Evolutionary conservation across 768 basidiomycete species (phyloP), one percentile per base, ranked within the genome.

Genomic region (Boletus tomentosulus): DNA sequence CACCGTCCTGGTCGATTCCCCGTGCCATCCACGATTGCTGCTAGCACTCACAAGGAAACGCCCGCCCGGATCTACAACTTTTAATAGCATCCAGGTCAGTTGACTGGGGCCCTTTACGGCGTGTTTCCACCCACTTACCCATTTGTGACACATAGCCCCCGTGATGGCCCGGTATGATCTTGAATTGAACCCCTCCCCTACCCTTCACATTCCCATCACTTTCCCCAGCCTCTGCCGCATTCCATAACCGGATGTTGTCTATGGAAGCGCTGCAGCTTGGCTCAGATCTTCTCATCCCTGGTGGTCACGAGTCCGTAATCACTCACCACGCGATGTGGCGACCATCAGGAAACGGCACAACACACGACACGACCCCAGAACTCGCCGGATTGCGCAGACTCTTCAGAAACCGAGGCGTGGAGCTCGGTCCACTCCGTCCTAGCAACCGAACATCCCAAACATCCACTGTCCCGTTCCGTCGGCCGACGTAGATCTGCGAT

Each of bases 81-180:
- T 51, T 16, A 58, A 60, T 52, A 55, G 34, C 48, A 41, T 48
- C 46, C 54, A 39, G 47, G 63, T 60, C 58, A 62, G 58, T 58
- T 59, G 61, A 71, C 68, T 47, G 24, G 19, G 5, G 53, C 50
- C n/a, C 30, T 52, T 44, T 51, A 27, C 35, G 49, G 16, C 46
- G 27, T 34, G n/a, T n/a, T 48, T 51, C 43, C 49, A 56, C 54
- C 34, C 51, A 82, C 92, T 66, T 73, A 98, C 96, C 72, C 83
- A 98, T 89, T 64, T 92, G 86, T 3, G 93, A 96, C 4, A 98
- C 82, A 62, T 87, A 88, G 9, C 95, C 96, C 35, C 95, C 94
- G 71, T 97, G 92, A 73, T 97, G 96, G 0, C 95, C 96, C 11
- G 93, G 87, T 35, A 98, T 89, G 56, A 98, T 94, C 74, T 92